A percentile compares a stretch with the other conserved stretches of the same genome.
These are phyloP conservation scores for Cladosporium sp. DNA, from an alignment of 2,329 filamentous ascomycete species.

Conservation along the genomic window DNA sequence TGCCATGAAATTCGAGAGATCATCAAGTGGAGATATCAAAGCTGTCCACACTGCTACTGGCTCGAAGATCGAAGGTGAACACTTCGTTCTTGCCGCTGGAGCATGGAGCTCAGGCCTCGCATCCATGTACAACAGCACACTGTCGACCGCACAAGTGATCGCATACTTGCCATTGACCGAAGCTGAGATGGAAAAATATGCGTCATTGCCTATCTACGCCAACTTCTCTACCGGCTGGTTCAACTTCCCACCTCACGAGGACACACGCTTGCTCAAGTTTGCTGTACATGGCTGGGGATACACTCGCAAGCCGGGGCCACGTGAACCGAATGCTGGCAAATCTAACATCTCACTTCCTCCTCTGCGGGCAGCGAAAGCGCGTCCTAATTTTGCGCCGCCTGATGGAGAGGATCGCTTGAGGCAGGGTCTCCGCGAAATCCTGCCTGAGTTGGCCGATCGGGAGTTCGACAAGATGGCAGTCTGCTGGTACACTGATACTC, in stretches of 20 bases:
- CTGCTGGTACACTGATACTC: conserved; percentile 57
- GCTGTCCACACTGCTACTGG: conserved; percentile 2
- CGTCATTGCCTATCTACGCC: conserved; percentile 66
- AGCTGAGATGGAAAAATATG: conserved; percentile 66
- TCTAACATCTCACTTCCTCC: conserved; percentile 12
- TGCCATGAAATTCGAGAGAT: conserved; percentile 6
- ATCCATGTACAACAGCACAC: conserved; percentile 26
- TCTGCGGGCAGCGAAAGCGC: conserved; percentile 9
- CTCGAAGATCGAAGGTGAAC: conserved; percentile 21
- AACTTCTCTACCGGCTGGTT: conserved; percentile 70
- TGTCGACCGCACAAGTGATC: conserved; percentile 74
- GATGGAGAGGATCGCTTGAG: conserved; percentile 17
- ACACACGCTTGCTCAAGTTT: conserved; percentile 48
- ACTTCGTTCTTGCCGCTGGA: conserved; percentile 32
- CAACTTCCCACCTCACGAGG: conserved; percentile 62
- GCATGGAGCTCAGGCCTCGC: conserved; percentile 32
- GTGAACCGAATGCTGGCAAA: conserved; percentile 25
- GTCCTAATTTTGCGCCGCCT: conserved; percentile 14
- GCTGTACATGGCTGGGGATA: conserved; percentile 49
- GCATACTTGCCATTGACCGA: conserved; percentile 72
- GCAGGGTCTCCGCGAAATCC: conserved; percentile 15
- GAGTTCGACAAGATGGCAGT: conserved; percentile 46
- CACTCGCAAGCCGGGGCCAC: conserved; percentile 44
- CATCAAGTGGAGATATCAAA: neutral
- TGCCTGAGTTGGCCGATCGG: conserved; percentile 31